A percentile compares a stretch with the other conserved stretches of the same genome.
Conservation (phyloP, 257 asterid species). For the Coffea canephora region DNA sequence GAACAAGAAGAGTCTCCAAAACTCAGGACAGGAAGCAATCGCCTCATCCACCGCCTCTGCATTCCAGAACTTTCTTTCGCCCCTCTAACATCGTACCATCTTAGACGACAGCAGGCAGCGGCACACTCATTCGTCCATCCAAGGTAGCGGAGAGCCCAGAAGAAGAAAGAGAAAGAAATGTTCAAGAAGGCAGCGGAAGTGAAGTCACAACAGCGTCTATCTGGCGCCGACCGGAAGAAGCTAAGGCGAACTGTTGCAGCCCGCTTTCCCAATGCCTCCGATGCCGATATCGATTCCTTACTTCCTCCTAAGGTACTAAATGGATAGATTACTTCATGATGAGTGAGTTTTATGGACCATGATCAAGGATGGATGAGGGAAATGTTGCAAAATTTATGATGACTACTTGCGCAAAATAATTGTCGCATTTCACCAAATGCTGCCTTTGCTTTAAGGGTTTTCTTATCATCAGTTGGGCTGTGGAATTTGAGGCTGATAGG, state of each 20-base stretch:
- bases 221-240: conserved; percentile 96
- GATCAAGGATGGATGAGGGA: neutral
- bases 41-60: too few relatives aligned
- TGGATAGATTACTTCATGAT: neutral
- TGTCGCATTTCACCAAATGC: too few relatives aligned
- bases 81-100: too few relatives aligned
- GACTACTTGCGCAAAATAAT: too few relatives aligned
- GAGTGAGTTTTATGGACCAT: too few relatives aligned
- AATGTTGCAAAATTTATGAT: neutral
- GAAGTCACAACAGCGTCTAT: conserved; percentile 86
- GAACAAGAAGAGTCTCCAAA: too few relatives aligned
- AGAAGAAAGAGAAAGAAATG: conserved; percentile 33
- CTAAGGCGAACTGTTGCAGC: conserved; percentile 68
- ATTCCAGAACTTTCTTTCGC: too few relatives aligned
- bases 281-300: conserved; percentile 57
- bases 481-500: neutral
- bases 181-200: conserved; percentile 88
- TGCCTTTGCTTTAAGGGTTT: too few relatives aligned
- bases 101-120: too few relatives aligned
- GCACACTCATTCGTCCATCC: too few relatives aligned
- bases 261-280: conserved; percentile 70
- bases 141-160: neutral
- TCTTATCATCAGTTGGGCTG: neutral
- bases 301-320: conserved; percentile 83
- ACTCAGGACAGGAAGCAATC: too few relatives aligned